Evolutionary conservation across 2,329 filamentous ascomycete species (phyloP).

Genomic region (Penicillium sp.): DNA sequence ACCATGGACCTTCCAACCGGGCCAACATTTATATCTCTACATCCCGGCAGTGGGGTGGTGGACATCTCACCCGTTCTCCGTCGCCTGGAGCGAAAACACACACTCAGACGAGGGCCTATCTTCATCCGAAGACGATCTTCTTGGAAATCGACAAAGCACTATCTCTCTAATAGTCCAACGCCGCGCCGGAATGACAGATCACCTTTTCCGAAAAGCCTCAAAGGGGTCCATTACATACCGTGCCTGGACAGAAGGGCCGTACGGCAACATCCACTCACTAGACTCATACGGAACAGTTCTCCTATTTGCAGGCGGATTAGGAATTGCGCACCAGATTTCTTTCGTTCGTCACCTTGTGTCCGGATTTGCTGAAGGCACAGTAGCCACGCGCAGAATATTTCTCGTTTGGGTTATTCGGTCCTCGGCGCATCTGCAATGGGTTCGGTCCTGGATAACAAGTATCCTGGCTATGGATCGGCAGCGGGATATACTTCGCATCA

Average conservation of each 20-base stretch:
- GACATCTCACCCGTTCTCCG: constrained; percentile 77
- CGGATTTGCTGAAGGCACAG: constrained; percentile 67
- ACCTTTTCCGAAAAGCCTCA: constrained; percentile 70
- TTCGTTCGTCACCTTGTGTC: constrained; percentile 77
- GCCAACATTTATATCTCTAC: constrained; percentile 73
- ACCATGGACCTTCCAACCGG: constrained; percentile 65
- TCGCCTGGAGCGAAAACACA: constrained; percentile 70
- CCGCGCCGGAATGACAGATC: constrained; percentile 83
- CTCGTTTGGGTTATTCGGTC: constrained; percentile 93
- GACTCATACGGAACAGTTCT: constrained; percentile 90
- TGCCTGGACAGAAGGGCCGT: constrained; percentile 86
- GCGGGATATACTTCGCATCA: constrained; percentile 78
- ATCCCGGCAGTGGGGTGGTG: constrained; percentile 65
- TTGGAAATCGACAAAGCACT: not conserved
- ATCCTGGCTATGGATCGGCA: constrained; percentile 79
- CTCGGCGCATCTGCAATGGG: constrained; percentile 87
- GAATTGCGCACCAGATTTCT: constrained; percentile 92
- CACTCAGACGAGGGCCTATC: constrained; percentile 39
- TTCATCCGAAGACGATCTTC: constrained; percentile 52
- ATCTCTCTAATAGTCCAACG: constrained; percentile 86
- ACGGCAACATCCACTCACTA: constrained; percentile 78
- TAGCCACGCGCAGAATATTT: constrained; percentile 77
- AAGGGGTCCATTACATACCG: constrained; percentile 59
- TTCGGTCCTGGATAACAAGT: constrained; percentile 77
- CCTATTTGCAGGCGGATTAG: constrained; percentile 87